phyloP scores from a whole-genome alignment of 108 stramenopile species.

The Hondaea fermentalgiana region DNA sequence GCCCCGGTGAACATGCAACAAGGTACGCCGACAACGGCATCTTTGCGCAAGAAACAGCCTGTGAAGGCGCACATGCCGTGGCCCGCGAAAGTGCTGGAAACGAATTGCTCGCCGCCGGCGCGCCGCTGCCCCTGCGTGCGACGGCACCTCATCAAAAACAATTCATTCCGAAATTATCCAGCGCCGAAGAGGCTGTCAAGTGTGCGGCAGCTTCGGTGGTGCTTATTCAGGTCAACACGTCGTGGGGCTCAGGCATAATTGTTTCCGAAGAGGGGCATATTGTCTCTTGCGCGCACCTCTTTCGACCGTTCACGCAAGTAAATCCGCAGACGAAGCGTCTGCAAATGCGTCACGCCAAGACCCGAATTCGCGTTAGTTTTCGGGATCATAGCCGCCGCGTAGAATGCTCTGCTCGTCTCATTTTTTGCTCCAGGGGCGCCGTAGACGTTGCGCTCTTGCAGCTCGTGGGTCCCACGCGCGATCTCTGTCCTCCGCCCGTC shows the following conservation, averaged over 20 bases:
- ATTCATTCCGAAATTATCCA: no score
- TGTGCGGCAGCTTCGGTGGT: not conserved
- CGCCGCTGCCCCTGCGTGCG: no score
- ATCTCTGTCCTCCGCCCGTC: not conserved
- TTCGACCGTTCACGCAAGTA: not conserved
- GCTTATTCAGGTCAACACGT: not conserved
- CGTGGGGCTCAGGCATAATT: not conserved
- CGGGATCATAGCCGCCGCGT: not conserved
- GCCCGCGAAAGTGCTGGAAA: no score
- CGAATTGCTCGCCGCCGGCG: no score
- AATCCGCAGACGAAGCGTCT: not conserved
- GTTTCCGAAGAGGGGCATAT: not conserved
- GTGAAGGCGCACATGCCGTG: no score
- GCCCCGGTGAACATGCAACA: not conserved
- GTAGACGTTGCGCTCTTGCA: not conserved
- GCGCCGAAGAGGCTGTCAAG: not conserved
- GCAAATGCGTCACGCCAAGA: not conserved
- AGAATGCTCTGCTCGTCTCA: not conserved
- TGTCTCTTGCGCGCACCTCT: conserved; percentile 4
- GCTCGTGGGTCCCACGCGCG: not conserved
- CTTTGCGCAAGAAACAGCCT: no score
- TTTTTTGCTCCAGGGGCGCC: not conserved
- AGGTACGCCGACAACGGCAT: no score
- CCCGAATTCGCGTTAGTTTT: not conserved
- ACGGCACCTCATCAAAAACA: no score